Percentiles rank a stretch among this genome's conserved stretches.
phyloP scores from a whole-genome alignment of 2,329 filamentous ascomycete genomes.

The Talaromyces sp. region DNA sequence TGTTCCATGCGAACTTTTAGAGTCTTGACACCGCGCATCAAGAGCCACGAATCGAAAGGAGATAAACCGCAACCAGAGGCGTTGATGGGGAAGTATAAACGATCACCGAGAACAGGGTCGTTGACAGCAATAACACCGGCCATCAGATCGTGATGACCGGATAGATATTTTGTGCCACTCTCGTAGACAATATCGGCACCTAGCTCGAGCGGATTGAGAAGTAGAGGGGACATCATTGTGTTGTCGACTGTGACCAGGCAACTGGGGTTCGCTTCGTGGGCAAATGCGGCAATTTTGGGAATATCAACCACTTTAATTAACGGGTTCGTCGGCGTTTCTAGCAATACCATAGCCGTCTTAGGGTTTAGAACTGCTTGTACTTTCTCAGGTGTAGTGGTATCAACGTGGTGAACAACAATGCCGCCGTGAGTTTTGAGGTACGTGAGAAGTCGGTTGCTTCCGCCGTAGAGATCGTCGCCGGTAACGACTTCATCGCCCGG shows the following conservation, averaged over 20 bases:
- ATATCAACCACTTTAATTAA: constrained; percentile 98
- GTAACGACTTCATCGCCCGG: constrained; percentile 97
- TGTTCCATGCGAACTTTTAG: constrained; percentile 98
- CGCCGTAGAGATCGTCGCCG: constrained; percentile 93
- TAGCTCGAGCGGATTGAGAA: constrained; percentile 87
- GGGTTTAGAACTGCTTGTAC: constrained; percentile 64
- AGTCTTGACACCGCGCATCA: constrained; percentile 94
- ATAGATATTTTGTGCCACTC: constrained; percentile 95
- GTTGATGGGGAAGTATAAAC: constrained; percentile 96
- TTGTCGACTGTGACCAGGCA: constrained; percentile 92
- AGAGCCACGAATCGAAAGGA: constrained; percentile 91
- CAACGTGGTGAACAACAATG: constrained; percentile 92
- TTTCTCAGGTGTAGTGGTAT: constrained; percentile 73
- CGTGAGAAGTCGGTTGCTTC: constrained; percentile 87
- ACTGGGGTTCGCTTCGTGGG: constrained; percentile 71
- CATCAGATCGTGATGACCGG: constrained; percentile 98
- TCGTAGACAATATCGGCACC: constrained; percentile 97
- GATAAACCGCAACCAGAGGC: constrained; percentile 88
- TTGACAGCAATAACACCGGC: constrained; percentile 94
- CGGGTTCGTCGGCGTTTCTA: constrained; percentile 96
- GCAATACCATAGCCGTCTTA: constrained; percentile 90
- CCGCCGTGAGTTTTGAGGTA: constrained; percentile 84
- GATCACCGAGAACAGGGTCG: constrained; percentile 72
- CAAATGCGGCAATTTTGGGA: constrained; percentile 66
- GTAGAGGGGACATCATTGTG: constrained; percentile 95